Base-by-base conservation (phyloP, 352 stramenopile genomes). In the Phytopythium aichiense region DNA sequence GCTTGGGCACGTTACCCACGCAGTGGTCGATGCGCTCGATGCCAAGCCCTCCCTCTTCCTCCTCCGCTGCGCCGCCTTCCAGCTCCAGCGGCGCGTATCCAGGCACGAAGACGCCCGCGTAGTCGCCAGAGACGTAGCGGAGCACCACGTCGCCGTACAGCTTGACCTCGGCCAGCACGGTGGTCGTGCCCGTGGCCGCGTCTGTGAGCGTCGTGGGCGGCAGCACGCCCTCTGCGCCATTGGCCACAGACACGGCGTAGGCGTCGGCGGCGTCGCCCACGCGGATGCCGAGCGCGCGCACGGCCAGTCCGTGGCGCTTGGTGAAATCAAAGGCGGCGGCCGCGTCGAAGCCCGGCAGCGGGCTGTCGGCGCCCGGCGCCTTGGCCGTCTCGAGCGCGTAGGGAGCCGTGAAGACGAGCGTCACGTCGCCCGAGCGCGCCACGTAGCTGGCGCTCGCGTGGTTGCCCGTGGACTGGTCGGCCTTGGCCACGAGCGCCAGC, bases 1-100 rank as follows among this genome's bases (percentile, higher is more conserved):
- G 67, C n/a, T 93, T 92, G 18, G 86, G 91, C 38, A 97, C 89
- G 78, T 97, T 97, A 33, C 87, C 88, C 23, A 97, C 91, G 56
- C 81, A 87, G 72, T 97, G 91, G 64, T 97, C 91, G 28, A 96
- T 71, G 45, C 91, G 84, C 46, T 89, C 49, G 60, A 97, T 87
- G n/a, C 91, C 91, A 38, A 89, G 61, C 87, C 90, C 20, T 58
- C 97, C 9, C 79, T 85, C 9, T 78, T 85, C 18, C 90, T 97
- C 63, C 79, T 87, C 40, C 73, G 18, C 90, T 6, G 97, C 92
- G 88, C 97, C 53, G 90, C 97, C 73, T 96, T 97, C 77, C 90
- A 58, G 56, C 18, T 81, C 71, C 11, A 88, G 76, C 1, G 73
- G 57, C 56, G 87, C 74, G 73, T 94, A 96, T 53, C 85, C 87